Evolutionary conservation across 768 basidiomycete species (phyloP), one percentile per base, ranked within the genome.

Genomic region (Ramaria rubella): DNA sequence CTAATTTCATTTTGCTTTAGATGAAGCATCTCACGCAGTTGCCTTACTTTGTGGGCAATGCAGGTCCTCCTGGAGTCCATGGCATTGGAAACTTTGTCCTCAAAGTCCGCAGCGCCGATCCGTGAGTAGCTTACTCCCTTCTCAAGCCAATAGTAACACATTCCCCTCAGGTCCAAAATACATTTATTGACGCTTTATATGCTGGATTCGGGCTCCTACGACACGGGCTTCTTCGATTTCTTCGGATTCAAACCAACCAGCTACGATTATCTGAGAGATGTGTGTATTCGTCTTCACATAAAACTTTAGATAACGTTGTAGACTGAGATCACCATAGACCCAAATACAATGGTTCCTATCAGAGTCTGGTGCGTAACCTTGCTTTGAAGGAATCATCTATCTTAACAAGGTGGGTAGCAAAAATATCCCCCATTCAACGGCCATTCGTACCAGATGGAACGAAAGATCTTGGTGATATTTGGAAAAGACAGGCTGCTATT

Each of bases 291-390:
- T 58, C 4, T 19, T 14, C 34, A 61, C 21, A 45, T 46, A 44
- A 36, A 21, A 24, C 17, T 59, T 33, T 19, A 55, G 52, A n/a
- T 12, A 15, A 8, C 43, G 14, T 21, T 14, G 23, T 34, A 12
- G 34, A 48, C 52, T 23, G 23, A 6, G 11, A 14, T 24, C 17
- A 42, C 3, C n/a, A 45, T 15, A 85, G 83, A 76, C 78, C 62
- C 94, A 96, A 76, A 90, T 88, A 36, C 79, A 91, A 51, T 97
- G 94, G 94, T 95, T 92, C 76, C 72, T 90, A 2, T 80, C 88
- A 70, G 82, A 90, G 62, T 93, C 90, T 24, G 73, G 82, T 76
- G 67, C 54, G 73, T 60, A n/a, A 52, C 24, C 27, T 19, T 52
- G 23, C 49, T 43, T 19, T 49, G 34, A 2, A 26, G 53, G 49